phyloP scores from a whole-genome alignment of 345 rosid species.

The Salix viminalis region DNA sequence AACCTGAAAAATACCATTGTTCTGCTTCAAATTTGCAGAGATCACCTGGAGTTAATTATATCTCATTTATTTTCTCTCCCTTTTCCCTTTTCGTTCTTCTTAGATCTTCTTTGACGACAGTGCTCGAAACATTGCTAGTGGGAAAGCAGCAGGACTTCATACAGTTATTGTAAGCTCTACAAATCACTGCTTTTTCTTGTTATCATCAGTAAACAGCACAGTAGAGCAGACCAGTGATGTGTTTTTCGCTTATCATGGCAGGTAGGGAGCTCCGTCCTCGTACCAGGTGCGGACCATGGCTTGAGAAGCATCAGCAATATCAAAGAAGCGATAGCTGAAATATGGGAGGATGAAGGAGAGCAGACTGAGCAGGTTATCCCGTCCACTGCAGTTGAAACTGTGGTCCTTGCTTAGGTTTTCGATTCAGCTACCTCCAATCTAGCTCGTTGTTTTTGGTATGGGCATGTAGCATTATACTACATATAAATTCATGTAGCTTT shows the following conservation, averaged over 20 bases:
- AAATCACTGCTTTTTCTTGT: not conserved
- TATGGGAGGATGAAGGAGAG: constrained; percentile 62
- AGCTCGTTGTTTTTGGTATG: not conserved
- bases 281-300: constrained; percentile 74
- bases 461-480: not conserved
- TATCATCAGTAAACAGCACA: not conserved
- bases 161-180: constrained; percentile 56
- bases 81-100: not conserved
- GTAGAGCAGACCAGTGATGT: not conserved
- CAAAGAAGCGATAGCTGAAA: constrained; percentile 73
- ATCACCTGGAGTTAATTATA: not conserved
- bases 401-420: constrained; percentile 53
- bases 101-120: constrained; percentile 48
- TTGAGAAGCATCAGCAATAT: constrained; percentile 78
- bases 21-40: not conserved
- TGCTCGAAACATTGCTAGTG: constrained; percentile 70
- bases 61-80: not conserved
- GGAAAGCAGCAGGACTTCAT: constrained; percentile 66
- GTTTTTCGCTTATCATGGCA: constrained; percentile 22
- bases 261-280: constrained; percentile 64
- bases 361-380: constrained; percentile 57
- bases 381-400: constrained; percentile 48
- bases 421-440: not conserved
- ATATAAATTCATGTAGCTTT: not conserved
- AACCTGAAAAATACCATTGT: not conserved